phyloP scores from a whole-genome alignment of 2,329 filamentous ascomycete genomes.

The Colletotrichum sp. region DNA sequence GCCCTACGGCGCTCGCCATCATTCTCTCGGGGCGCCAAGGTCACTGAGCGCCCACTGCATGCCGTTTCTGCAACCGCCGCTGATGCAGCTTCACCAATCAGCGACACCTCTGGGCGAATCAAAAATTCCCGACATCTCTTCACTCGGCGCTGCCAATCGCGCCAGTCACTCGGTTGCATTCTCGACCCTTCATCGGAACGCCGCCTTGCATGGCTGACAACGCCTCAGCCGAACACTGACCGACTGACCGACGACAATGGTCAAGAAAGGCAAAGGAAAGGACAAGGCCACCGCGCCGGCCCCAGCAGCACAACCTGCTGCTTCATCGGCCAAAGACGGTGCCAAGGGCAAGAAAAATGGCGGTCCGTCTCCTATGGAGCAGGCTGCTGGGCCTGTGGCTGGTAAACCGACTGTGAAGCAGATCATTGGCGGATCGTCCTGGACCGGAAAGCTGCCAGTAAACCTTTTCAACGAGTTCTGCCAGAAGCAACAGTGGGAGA shows the following conservation, averaged over 20 bases:
- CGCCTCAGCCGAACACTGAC: background rate
- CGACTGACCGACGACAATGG: conserved; percentile 8
- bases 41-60: background rate
- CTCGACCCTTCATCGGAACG: background rate
- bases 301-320: conserved; percentile 30
- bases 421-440: conserved; percentile 91
- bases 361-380: conserved; percentile 31
- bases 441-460: conserved; percentile 96
- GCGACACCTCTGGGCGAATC: background rate
- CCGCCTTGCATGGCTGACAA: background rate
- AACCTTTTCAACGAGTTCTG: conserved; percentile 94
- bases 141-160: background rate
- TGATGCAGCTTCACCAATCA: background rate
- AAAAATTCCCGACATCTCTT: conserved; percentile 5
- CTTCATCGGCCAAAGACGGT: conserved; percentile 48
- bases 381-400: conserved; percentile 29
- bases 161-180: background rate
- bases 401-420: conserved; percentile 73
- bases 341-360: conserved; percentile 56
- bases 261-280: conserved; percentile 36
- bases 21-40: background rate
- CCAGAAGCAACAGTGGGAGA: conserved; percentile 95
- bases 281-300: conserved; percentile 49
- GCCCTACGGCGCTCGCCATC: background rate
- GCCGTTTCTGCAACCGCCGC: background rate